A percentile compares a stretch with the other conserved stretches of the same genome.
Conservation (phyloP, 2,329 filamentous ascomycete genomes). For the Allantophomopsis lycopodina region DNA sequence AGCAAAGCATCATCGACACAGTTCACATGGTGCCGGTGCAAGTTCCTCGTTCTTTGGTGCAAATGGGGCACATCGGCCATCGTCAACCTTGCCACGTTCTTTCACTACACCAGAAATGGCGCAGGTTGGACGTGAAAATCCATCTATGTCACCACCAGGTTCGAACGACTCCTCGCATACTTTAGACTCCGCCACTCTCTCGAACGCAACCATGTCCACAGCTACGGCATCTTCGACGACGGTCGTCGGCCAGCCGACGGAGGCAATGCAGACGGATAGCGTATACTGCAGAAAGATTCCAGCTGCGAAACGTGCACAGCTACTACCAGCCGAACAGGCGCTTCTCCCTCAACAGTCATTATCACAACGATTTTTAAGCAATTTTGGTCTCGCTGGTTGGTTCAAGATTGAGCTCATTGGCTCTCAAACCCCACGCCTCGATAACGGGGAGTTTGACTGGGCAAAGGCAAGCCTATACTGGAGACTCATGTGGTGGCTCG, state of each 20-base stretch:
- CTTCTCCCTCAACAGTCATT: slow-evolving; percentile 55
- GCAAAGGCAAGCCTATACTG: slow-evolving; percentile 52
- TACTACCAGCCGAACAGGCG: slow-evolving; percentile 57
- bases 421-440: slow-evolving; percentile 57
- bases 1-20: slow-evolving; percentile 2
- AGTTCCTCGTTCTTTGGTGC: slow-evolving; percentile 4
- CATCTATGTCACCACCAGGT: slow-evolving; percentile 14
- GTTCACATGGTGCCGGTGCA: slow-evolving; percentile 4
- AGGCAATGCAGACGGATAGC: slow-evolving; percentile 17
- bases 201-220: slow-evolving; percentile 11
- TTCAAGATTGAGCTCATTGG: slow-evolving; percentile 62
- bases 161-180: slow-evolving; percentile 31
- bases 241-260: slow-evolving; percentile 9
- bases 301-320: slow-evolving; percentile 46
- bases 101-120: slow-evolving; percentile 13
- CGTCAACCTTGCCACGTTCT: slow-evolving; percentile 12
- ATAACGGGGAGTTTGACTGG: slow-evolving; percentile 68
- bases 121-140: slow-evolving; percentile 13
- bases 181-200: slow-evolving; percentile 40
- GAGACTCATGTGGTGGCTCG: slow-evolving; percentile 51
- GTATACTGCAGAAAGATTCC: slow-evolving; percentile 50
- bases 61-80: slow-evolving; percentile 4
- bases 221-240: slow-evolving; percentile 14
- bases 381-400: slow-evolving; percentile 58
- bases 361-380: slow-evolving; percentile 46